Evolutionary conservation across 192 early-diverging fungal genomes (phyloP).

Genomic region (Phycomyces nitens): DNA sequence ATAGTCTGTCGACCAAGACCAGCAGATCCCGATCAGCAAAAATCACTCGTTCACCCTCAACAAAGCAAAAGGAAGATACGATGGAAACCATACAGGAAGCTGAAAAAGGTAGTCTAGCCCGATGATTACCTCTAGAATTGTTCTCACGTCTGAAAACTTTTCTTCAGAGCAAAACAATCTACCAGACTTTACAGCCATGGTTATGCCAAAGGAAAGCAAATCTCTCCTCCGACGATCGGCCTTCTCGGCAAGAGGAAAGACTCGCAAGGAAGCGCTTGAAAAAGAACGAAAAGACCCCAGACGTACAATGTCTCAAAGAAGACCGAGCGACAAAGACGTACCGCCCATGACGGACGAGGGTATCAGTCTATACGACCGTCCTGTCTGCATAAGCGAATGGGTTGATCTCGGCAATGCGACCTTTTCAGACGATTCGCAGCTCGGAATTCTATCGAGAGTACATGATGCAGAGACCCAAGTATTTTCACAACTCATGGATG

Average conservation of each 20-base stretch:
- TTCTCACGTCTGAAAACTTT: background rate
- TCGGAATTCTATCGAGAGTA: constrained; percentile 32
- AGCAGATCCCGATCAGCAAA: background rate
- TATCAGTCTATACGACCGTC: constrained; percentile 25
- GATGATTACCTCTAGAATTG: background rate
- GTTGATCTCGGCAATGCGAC: constrained; percentile 30
- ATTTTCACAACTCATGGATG: constrained; percentile 14
- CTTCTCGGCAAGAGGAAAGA: constrained; percentile 12
- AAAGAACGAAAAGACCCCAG: background rate
- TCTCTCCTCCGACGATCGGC: constrained; percentile 16
- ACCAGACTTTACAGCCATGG: constrained; percentile 6
- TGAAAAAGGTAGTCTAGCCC: background rate
- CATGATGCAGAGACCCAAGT: constrained; percentile 34
- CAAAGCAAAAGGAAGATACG: constrained; percentile 9
- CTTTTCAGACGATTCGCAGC: constrained; percentile 20
- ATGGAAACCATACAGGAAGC: background rate
- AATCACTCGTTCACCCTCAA: background rate
- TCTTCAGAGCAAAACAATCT: background rate
- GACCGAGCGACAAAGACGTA: background rate
- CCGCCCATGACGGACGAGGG: background rate
- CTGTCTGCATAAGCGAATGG: constrained; percentile 33
- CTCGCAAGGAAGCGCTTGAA: constrained; percentile 1
- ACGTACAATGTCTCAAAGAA: background rate
- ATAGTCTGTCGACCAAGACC: background rate
- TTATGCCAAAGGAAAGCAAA: constrained; percentile 7